Conservation (phyloP, 2,329 filamentous ascomycete genomes). For the Phaeoacremonium minimum region DNA sequence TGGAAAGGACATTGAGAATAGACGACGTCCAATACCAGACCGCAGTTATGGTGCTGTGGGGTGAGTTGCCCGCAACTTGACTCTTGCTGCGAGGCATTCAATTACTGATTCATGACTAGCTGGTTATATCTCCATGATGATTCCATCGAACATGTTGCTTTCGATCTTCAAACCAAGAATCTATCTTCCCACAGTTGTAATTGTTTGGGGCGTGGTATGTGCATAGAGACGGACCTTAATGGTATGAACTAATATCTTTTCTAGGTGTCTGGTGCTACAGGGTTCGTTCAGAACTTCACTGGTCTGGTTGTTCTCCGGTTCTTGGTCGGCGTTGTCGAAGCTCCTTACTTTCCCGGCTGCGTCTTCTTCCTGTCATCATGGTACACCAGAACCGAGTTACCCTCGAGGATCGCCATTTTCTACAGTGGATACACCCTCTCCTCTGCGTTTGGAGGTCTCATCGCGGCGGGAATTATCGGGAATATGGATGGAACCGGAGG, state of each 20-base stretch:
- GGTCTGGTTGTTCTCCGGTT: background rate
- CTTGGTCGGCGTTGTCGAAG: constrained; percentile 3
- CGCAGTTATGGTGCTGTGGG: constrained; percentile 3
- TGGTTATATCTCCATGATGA: too few species aligned
- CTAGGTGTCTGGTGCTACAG: background rate
- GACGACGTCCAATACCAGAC: constrained; percentile 28
- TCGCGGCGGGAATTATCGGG: constrained; percentile 43
- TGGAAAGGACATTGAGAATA: constrained; percentile 57
- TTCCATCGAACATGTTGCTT: too few species aligned
- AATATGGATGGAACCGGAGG: constrained; percentile 5
- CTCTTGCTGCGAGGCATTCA: constrained; percentile 8
- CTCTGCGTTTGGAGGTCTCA: constrained; percentile 48
- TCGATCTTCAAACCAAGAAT: background rate
- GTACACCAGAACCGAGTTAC: constrained; percentile 42
- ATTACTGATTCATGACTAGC: too few species aligned
- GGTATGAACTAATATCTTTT: too few species aligned
- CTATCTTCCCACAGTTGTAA: background rate
- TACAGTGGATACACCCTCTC: constrained; percentile 45
- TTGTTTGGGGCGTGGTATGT: background rate
- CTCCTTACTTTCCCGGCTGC: constrained; percentile 3
- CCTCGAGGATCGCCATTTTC: constrained; percentile 44
- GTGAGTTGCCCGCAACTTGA: constrained; percentile 13
- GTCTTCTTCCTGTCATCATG: constrained; percentile 10
- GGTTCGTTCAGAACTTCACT: background rate
- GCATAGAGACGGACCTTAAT: too few species aligned